These are phyloP conservation scores for Metarhizium guizhouense DNA, from an alignment of 2,329 filamentous ascomycete genomes.

Conservation along the genomic window DNA sequence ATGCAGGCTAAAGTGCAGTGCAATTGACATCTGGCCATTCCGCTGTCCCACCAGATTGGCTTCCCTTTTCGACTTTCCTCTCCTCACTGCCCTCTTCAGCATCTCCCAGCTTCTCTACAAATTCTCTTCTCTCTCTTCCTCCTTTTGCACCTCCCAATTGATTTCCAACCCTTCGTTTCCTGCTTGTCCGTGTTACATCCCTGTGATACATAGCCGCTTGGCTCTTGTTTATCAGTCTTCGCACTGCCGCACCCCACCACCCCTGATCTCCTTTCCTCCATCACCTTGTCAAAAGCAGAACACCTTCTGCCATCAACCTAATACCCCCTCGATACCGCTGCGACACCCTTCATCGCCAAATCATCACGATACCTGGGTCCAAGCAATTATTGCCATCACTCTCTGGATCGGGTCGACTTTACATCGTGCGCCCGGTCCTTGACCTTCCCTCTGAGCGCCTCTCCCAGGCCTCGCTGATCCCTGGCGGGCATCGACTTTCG, in stretches of 20 bases:
- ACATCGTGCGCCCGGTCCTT: neutral
- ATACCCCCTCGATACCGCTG: neutral
- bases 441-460: neutral
- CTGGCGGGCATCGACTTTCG: neutral
- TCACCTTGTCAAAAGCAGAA: neutral
- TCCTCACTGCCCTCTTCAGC: no score
- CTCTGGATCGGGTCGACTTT: neutral
- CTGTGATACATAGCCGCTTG: neutral
- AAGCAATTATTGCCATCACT: neutral
- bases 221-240: neutral
- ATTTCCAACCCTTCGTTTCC: neutral
- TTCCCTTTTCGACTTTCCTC: no score
- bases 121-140: no score
- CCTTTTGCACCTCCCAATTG: no score
- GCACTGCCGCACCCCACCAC: neutral
- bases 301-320: neutral
- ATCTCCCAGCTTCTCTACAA: no score
- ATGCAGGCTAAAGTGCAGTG: no score
- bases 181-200: neutral
- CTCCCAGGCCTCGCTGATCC: neutral
- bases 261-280: neutral
- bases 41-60: no score
- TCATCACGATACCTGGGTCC: neutral
- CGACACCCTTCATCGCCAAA: neutral
- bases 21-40: no score